Percentiles rank a stretch among this genome's conserved stretches.
phyloP scores from a whole-genome alignment of 140 eudicot species.

The Senecio squalidus region DNA sequence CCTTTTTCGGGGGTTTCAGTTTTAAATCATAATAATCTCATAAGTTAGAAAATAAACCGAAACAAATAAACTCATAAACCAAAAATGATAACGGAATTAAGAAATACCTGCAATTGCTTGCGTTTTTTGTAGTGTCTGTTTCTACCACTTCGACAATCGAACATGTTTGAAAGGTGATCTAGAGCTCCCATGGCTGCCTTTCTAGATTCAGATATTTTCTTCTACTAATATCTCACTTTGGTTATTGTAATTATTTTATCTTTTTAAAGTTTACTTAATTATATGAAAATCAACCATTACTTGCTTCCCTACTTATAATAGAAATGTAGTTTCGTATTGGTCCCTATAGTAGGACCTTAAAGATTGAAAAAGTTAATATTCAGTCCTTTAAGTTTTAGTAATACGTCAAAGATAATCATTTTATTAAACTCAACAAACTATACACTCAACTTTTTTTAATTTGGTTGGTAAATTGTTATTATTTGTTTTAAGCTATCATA shows the following conservation, averaged over 20 bases:
- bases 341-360: too few species aligned
- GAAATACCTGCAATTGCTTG: conserved; percentile 56
- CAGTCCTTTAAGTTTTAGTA: too few species aligned
- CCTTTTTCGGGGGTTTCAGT: too few species aligned
- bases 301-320: conserved; percentile 17
- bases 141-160: conserved; percentile 49
- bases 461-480: too few species aligned
- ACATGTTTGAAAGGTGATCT: conserved; percentile 57
- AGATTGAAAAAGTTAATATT: too few species aligned
- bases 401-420: too few species aligned
- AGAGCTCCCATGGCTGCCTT: conserved; percentile 54
- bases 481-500: too few species aligned
- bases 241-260: neutral
- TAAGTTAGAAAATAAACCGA: neutral
- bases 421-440: too few species aligned
- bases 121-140: conserved; percentile 51
- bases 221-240: conserved; percentile 3
- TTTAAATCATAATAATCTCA: too few species aligned
- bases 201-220: conserved; percentile 16
- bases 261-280: conserved; percentile 7
- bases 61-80: neutral
- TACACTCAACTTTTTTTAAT: too few species aligned
- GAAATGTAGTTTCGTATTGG: conserved; percentile 6
- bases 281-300: conserved; percentile 12
- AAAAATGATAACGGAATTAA: neutral